These are phyloP conservation scores for Diophrys appendiculata DNA, from an alignment of 73 alveolate genomes.

Conservation along the genomic window DNA sequence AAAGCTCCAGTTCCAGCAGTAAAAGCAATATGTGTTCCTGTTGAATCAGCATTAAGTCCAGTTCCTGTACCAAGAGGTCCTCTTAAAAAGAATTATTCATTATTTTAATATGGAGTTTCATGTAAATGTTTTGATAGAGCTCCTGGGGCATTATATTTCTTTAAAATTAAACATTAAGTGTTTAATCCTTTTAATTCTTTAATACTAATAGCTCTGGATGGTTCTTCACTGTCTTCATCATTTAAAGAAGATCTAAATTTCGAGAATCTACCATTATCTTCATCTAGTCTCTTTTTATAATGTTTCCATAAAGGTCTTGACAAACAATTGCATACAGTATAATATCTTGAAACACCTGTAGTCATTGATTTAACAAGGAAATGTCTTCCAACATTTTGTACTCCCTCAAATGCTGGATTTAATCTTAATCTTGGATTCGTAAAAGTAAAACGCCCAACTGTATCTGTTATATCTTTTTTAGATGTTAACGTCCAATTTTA, in stretches of 20 bases:
- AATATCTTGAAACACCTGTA: not conserved
- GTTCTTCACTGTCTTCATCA: not conserved
- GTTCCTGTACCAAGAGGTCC: constrained; percentile 56
- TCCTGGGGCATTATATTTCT: constrained; percentile 6
- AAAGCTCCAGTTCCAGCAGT: constrained; percentile 45
- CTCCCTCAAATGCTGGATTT: not conserved
- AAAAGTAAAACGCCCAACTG: constrained; percentile 7
- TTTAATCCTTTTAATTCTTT: not conserved
- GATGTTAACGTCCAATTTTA: not conserved
- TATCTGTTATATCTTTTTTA: not conserved
- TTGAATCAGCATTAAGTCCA: constrained; percentile 9
- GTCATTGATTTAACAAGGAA: not conserved
- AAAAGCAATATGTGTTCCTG: constrained; percentile 27
- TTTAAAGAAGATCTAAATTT: too few relatives aligned
- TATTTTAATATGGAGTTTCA: not conserved
- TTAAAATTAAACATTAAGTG: not conserved
- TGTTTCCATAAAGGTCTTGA: not conserved
- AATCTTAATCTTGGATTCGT: not conserved
- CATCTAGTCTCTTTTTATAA: not conserved
- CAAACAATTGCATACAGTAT: not conserved
- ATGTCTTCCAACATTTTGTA: not conserved
- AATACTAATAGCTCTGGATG: not conserved
- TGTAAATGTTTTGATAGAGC: not conserved
- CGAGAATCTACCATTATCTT: not conserved
- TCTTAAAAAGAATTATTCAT: constrained; percentile 2